phyloP scores from a whole-genome alignment of 1,139 yeast genomes.

The Magnusiomyces ingens region DNA sequence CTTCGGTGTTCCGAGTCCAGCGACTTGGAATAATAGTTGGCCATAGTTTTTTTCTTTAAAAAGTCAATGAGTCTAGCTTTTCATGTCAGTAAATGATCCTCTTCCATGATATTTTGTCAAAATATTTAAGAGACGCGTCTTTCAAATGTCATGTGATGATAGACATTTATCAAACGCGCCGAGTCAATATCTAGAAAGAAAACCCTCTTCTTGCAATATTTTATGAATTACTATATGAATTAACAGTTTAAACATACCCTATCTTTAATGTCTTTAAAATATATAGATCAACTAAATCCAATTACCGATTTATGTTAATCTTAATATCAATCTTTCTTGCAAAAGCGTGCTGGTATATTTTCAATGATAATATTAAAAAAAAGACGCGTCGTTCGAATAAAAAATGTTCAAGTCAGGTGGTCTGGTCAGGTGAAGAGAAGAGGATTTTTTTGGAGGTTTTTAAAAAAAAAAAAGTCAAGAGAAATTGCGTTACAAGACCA shows the following conservation, averaged over 20 bases:
- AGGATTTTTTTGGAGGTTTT: not conserved
- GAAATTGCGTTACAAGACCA: not conserved
- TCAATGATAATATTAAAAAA: not conserved
- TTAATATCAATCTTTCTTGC: not conserved
- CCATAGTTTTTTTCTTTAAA: not conserved
- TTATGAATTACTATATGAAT: not conserved
- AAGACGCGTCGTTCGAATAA: not conserved
- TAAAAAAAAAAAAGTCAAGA: not conserved
- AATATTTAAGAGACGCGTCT: not conserved
- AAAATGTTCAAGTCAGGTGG: not conserved
- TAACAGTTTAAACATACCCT: not conserved
- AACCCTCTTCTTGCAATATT: not conserved
- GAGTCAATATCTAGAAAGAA: not conserved
- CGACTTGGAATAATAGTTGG: not conserved
- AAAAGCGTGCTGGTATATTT: not conserved
- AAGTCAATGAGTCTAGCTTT: not conserved
- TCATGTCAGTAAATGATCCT: not conserved
- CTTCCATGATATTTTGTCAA: not conserved
- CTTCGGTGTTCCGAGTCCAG: not conserved
- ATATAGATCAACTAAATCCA: not conserved
- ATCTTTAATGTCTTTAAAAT: not conserved
- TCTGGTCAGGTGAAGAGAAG: not conserved
- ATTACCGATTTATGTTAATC: not conserved
- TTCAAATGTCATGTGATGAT: not conserved
- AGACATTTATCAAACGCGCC: not conserved